phyloP scores from a whole-genome alignment of 169 alveolate genomes.

The Babesia divergens region DNA sequence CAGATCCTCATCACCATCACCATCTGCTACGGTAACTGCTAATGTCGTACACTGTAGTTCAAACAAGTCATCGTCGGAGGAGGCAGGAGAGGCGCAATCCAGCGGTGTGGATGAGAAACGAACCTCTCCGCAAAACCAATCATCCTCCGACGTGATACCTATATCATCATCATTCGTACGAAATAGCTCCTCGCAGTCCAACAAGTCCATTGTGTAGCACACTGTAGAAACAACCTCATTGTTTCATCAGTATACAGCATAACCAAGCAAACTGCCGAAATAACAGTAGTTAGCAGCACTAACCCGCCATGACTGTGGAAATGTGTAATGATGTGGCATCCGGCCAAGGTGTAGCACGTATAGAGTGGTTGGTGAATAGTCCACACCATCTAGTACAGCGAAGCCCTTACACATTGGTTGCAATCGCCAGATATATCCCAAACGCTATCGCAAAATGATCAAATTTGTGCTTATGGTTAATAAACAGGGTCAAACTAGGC shows the following conservation, averaged over 20 bases:
- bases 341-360: too few relatives aligned
- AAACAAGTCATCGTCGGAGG: constrained; percentile 3
- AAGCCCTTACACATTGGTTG: constrained; percentile 8
- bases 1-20: background rate
- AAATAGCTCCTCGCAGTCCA: background rate
- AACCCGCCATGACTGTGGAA: too few relatives aligned
- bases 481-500: constrained; percentile 97
- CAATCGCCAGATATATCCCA: background rate
- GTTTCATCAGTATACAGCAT: too few relatives aligned
- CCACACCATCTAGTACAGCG: too few relatives aligned
- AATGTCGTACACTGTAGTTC: background rate
- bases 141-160: too few relatives aligned
- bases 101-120: background rate
- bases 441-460: constrained; percentile 83
- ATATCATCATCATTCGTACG: background rate
- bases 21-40: background rate
- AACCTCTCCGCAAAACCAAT: background rate
- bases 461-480: constrained; percentile 95
- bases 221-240: too few relatives aligned
- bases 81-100: background rate
- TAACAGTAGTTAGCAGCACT: too few relatives aligned
- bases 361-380: too few relatives aligned
- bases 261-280: too few relatives aligned
- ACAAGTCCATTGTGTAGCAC: background rate
- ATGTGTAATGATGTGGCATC: too few relatives aligned